Evolutionary conservation across 768 basidiomycete genomes (phyloP).

Genomic region (Russula virescens): DNA sequence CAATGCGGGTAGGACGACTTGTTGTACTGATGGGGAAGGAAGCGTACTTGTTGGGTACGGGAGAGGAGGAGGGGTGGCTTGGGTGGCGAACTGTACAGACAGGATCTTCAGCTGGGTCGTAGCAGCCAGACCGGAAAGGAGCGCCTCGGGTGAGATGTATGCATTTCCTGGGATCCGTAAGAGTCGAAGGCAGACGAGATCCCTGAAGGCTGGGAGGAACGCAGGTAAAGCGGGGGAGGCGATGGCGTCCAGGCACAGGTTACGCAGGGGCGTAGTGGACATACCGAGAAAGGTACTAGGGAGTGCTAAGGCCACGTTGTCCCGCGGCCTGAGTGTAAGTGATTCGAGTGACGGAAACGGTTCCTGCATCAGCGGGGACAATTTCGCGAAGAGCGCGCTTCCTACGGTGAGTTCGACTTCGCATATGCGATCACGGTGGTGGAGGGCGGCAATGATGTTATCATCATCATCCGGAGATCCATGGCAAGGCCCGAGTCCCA

Average conservation of each 20-base stretch:
- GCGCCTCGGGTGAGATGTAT: background rate
- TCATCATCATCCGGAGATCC: background rate
- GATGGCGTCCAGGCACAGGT: background rate
- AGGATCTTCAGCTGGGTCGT: background rate
- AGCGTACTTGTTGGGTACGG: background rate
- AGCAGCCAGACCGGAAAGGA: background rate
- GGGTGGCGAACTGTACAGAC: background rate
- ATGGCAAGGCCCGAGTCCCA: background rate
- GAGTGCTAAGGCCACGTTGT: background rate
- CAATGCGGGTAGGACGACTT: background rate
- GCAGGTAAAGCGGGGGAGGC: background rate
- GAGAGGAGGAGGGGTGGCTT: background rate
- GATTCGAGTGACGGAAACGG: background rate
- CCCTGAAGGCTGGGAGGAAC: background rate
- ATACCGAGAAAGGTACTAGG: background rate
- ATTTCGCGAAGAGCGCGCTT: background rate
- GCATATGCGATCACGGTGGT: constrained; percentile 1
- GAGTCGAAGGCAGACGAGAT: constrained; percentile 5
- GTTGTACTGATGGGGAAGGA: background rate
- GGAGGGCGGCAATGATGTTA: background rate
- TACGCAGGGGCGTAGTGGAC: background rate
- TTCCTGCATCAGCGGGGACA: background rate
- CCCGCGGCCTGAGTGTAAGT: background rate
- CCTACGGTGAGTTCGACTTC: background rate
- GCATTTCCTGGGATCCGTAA: background rate